A percentile compares a stretch with the other conserved stretches of the same genome.
These are phyloP conservation scores for Malus fusca DNA, from an alignment of 306 rosid genomes.

Conservation along the genomic window DNA sequence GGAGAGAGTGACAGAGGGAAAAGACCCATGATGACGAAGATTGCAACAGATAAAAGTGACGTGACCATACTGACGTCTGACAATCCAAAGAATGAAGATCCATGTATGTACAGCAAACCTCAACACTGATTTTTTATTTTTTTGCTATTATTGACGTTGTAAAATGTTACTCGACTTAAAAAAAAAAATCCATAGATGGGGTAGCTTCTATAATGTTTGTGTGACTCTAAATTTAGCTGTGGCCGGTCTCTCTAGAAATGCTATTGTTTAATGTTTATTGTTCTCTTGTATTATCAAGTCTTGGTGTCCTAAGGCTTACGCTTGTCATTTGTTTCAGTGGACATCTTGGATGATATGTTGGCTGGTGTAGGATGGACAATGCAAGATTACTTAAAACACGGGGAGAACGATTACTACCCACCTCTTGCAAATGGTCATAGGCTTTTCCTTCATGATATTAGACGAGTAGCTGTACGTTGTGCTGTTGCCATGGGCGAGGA, in stretches of 20 bases:
- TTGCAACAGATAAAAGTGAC: slow-evolving; percentile 93
- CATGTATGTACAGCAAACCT: slow-evolving; percentile 50
- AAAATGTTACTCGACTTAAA: not conserved
- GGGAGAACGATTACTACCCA: slow-evolving; percentile 91
- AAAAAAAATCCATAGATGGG: not conserved
- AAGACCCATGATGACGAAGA: slow-evolving; percentile 89
- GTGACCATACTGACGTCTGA: slow-evolving; percentile 87
- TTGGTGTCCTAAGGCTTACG: slow-evolving; percentile 18
- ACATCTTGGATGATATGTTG: slow-evolving; percentile 93
- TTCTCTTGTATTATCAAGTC: slow-evolving; percentile 2
- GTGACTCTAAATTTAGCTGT: not conserved
- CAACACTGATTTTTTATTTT: not conserved
- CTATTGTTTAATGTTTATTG: not conserved
- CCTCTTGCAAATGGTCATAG: slow-evolving; percentile 92
- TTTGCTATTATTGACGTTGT: not conserved
- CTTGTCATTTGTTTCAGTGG: slow-evolving; percentile 46
- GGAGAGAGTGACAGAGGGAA: slow-evolving; percentile 83
- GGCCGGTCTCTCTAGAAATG: not conserved
- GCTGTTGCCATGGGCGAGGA: slow-evolving; percentile 99
- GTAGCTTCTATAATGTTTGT: not conserved
- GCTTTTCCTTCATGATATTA: slow-evolving; percentile 84
- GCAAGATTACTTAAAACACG: slow-evolving; percentile 89
- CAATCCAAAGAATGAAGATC: slow-evolving; percentile 78
- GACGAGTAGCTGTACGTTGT: slow-evolving; percentile 85
- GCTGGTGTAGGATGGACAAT: slow-evolving; percentile 96